Evolutionary conservation across 768 basidiomycete species (phyloP).

Genomic region (Mrakia gelida): DNA sequence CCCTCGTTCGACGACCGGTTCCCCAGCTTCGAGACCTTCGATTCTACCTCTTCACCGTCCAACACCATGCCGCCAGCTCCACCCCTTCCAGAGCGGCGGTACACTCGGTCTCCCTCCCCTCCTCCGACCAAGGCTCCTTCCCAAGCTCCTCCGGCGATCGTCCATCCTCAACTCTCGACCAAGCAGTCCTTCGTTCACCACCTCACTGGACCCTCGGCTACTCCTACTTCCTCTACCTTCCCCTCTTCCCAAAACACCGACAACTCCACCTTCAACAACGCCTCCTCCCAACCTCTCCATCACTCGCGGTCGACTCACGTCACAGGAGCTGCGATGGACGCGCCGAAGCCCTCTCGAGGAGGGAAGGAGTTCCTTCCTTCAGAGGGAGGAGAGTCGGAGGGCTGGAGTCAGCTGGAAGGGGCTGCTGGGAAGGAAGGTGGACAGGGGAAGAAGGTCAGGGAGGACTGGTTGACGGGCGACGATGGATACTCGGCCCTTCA

Average conservation of each 20-base stretch:
- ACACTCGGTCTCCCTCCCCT: neutral
- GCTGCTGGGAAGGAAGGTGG: neutral
- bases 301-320: slow-evolving; percentile 23
- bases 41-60: neutral
- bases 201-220: slow-evolving; percentile 17
- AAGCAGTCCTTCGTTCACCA: slow-evolving; percentile 22
- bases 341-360: neutral
- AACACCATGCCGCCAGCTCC: neutral
- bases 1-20: slow-evolving; percentile 31
- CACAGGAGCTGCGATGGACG: slow-evolving; percentile 17
- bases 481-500: slow-evolving; percentile 1
- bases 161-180: neutral
- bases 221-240: neutral
- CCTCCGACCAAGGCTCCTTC: neutral
- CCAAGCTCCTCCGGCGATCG: neutral
- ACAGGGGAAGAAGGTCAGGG: neutral
- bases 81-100: neutral
- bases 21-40: slow-evolving; percentile 24
- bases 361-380: neutral
- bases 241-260: neutral
- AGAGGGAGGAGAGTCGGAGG: neutral
- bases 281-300: neutral
- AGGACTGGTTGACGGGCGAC: slow-evolving; percentile 23
- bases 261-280: too few relatives aligned
- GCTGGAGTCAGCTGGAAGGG: neutral